These are phyloP conservation scores for Funneliformis geosporum DNA, from an alignment of 192 early-diverging fungal species.

Conservation along the genomic window DNA sequence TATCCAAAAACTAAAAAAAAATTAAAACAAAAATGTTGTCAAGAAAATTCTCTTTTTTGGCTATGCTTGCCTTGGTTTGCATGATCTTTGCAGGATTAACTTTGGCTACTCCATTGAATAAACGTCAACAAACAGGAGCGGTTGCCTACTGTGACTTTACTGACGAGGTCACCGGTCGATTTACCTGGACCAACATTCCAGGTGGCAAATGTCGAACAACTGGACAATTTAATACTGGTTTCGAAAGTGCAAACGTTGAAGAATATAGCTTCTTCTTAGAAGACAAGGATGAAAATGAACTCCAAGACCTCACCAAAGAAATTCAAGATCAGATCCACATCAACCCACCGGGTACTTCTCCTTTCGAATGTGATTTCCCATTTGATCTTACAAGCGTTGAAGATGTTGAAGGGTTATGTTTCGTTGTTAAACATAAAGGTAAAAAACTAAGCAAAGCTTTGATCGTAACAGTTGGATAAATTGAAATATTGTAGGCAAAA, in stretches of 20 bases:
- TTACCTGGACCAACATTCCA: not conserved
- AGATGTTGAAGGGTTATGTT: not conserved
- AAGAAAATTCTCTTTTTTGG: not conserved
- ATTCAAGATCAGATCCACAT: not conserved
- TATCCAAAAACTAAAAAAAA: no score
- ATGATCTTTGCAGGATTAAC: not conserved
- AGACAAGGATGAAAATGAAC: not conserved
- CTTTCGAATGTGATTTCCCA: not conserved
- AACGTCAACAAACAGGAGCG: not conserved
- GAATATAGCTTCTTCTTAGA: not conserved
- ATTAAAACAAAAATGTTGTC: not conserved
- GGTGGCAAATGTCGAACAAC: not conserved
- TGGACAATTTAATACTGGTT: not conserved
- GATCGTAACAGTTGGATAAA: not conserved
- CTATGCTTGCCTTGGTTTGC: not conserved
- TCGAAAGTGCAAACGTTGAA: not conserved
- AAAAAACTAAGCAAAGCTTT: not conserved
- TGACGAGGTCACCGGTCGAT: not conserved
- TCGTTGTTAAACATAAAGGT: not conserved
- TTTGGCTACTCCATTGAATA: not conserved
- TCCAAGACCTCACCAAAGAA: not conserved
- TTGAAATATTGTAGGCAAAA: not conserved
- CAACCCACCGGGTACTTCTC: not conserved
- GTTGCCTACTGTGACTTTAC: not conserved
- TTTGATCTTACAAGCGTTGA: not conserved